Evolutionary conservation across 495 filamentous ascomycete species (phyloP).

Genomic region (Penicillium simplicissimum): DNA sequence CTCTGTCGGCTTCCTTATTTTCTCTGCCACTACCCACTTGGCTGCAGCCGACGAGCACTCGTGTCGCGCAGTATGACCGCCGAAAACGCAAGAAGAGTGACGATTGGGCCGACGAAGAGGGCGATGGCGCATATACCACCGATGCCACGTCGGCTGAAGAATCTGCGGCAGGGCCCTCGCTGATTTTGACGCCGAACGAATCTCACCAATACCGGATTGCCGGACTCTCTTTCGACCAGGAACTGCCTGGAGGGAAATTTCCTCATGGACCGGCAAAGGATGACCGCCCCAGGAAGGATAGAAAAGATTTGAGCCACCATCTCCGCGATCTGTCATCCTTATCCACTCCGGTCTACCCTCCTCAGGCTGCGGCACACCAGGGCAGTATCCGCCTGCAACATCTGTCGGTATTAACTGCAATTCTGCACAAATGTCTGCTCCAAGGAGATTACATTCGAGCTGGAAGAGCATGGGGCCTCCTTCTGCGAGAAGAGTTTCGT

Average conservation of each 20-base stretch:
- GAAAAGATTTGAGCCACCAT: slow-evolving; percentile 11
- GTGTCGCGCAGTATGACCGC: slow-evolving; percentile 40
- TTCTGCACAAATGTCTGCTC: slow-evolving; percentile 63
- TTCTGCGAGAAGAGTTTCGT: slow-evolving; percentile 56
- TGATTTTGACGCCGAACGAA: slow-evolving; percentile 48
- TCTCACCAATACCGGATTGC: slow-evolving; percentile 50
- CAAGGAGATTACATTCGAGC: slow-evolving; percentile 63
- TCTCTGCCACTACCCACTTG: slow-evolving; percentile 45
- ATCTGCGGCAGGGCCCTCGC: slow-evolving; percentile 21
- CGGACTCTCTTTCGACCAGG: slow-evolving; percentile 45
- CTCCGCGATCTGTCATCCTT: slow-evolving; percentile 31
- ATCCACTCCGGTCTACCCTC: slow-evolving; percentile 36
- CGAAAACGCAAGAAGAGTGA: slow-evolving; percentile 41
- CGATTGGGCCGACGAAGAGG: slow-evolving; percentile 31
- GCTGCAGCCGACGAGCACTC: slow-evolving; percentile 39
- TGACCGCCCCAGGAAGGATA: slow-evolving; percentile 11
- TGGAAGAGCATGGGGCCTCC: slow-evolving; percentile 62
- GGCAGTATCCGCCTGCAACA: slow-evolving; percentile 56
- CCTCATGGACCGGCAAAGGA: slow-evolving; percentile 40
- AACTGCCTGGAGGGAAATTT: slow-evolving; percentile 45
- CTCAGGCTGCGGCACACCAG: slow-evolving; percentile 37
- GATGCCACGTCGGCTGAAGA: slow-evolving; percentile 37
- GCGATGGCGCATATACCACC: slow-evolving; percentile 34
- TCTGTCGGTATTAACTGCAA: slow-evolving; percentile 56
- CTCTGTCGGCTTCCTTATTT: slow-evolving; percentile 37